phyloP scores from a whole-genome alignment of 2,329 filamentous ascomycete genomes.

The Alternaria gansuensis region DNA sequence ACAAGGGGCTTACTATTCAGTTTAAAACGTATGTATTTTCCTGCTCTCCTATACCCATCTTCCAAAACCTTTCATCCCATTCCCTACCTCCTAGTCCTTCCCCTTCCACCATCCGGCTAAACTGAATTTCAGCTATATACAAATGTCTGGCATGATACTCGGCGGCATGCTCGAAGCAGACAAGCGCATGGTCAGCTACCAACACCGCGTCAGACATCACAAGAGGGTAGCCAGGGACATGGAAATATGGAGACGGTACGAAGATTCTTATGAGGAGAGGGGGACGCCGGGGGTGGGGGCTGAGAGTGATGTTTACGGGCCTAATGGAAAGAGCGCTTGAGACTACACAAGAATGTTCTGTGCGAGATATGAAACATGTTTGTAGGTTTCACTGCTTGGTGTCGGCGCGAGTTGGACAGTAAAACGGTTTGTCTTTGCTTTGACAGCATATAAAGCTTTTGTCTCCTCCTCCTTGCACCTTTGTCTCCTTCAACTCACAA shows the following conservation, averaged over 20 bases:
- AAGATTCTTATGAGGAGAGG: conserved; percentile 65
- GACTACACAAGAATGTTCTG: neutral
- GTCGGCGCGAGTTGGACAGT: neutral
- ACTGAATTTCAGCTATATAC: conserved; percentile 68
- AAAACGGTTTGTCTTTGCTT: neutral
- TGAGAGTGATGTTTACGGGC: conserved; percentile 42
- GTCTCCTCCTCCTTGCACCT: neutral
- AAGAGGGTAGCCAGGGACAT: conserved; percentile 70
- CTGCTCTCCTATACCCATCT: neutral
- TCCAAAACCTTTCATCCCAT: neutral
- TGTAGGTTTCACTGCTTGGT: neutral
- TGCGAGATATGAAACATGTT: neutral
- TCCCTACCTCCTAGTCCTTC: neutral
- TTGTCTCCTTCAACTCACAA: neutral
- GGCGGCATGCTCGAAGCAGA: conserved; percentile 82
- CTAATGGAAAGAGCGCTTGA: conserved; percentile 13
- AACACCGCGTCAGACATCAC: conserved; percentile 70
- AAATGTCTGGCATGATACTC: conserved; percentile 86
- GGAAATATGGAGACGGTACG: conserved; percentile 73
- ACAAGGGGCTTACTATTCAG: conserved; percentile 63
- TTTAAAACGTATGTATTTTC: conserved; percentile 45
- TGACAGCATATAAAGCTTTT: neutral
- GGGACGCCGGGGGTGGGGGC: conserved; percentile 51
- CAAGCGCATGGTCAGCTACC: conserved; percentile 70
- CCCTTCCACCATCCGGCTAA: too few relatives aligned